A percentile compares a stretch with the other conserved stretches of the same genome.
Conservation (phyloP, 2,329 filamentous ascomycete genomes). For the Fragosphaeria purpurea region DNA sequence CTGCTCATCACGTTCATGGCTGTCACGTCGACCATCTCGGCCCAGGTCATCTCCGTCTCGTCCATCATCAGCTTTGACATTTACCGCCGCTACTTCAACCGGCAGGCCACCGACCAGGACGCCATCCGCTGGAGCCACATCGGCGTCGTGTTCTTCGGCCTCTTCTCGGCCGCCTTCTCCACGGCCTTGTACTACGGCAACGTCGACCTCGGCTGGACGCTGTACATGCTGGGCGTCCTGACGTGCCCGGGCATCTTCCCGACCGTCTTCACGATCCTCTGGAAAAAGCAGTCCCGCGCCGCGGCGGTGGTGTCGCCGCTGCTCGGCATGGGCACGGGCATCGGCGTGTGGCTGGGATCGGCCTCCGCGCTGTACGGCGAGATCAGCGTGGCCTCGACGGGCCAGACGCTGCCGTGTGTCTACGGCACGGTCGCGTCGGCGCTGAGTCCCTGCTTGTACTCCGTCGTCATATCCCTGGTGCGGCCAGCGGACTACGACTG, state of each 20-base stretch:
- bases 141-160: conserved; percentile 40
- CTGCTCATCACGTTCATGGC: conserved; percentile 67
- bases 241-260: conserved; percentile 45
- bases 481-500: conserved; percentile 15
- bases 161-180: conserved; percentile 41
- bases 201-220: conserved; percentile 42
- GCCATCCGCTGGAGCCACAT: conserved; percentile 42
- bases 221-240: conserved; percentile 44
- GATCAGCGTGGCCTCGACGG: conserved; percentile 37
- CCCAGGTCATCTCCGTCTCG: conserved; percentile 42
- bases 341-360: conserved; percentile 42
- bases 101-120: conserved; percentile 33
- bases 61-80: conserved; percentile 46
- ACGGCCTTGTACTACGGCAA: conserved; percentile 44
- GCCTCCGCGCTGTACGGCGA: conserved; percentile 35
- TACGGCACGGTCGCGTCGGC: conserved; percentile 41
- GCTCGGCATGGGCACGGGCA: conserved; percentile 38
- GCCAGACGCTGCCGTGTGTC: conserved; percentile 38
- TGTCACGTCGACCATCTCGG: conserved; percentile 49
- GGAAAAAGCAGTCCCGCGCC: conserved; percentile 36
- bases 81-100: conserved; percentile 40
- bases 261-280: conserved; percentile 42
- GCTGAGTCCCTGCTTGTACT: conserved; percentile 12
- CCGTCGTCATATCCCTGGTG: conserved; percentile 8
- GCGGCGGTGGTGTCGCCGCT: conserved; percentile 41